A percentile compares a stretch with the other conserved stretches of the same genome.
Conservation (phyloP, 257 asterid genomes). For the Ligustrum vulgare region DNA sequence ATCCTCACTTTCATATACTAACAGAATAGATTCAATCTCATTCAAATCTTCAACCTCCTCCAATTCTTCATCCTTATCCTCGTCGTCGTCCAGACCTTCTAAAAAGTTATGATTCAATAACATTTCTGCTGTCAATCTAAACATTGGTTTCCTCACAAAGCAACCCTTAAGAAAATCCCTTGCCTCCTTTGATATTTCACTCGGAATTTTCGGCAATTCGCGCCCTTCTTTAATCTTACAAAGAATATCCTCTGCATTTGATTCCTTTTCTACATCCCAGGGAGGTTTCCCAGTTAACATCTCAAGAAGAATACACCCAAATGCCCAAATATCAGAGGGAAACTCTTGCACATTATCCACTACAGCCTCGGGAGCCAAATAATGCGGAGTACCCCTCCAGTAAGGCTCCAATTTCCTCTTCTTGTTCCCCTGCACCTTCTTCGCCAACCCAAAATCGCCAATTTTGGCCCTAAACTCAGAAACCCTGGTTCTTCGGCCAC, state of each 20-base stretch:
- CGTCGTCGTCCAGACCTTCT: slow-evolving; percentile 40
- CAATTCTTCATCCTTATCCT: slow-evolving; percentile 34
- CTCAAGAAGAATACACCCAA: slow-evolving; percentile 81
- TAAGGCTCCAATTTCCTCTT: neutral
- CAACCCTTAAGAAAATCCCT: slow-evolving; percentile 74
- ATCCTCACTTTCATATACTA: slow-evolving; percentile 52
- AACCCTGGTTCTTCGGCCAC: neutral
- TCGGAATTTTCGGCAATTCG: slow-evolving; percentile 60
- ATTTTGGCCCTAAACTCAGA: slow-evolving; percentile 16
- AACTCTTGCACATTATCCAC: slow-evolving; percentile 60
- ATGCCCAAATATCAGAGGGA: slow-evolving; percentile 84
- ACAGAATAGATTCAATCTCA: slow-evolving; percentile 43
- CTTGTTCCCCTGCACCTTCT: neutral
- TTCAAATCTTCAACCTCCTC: slow-evolving; percentile 57
- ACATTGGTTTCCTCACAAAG: slow-evolving; percentile 70
- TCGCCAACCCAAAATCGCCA: neutral
- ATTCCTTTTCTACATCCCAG: slow-evolving; percentile 43
- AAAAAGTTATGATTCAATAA: slow-evolving; percentile 64
- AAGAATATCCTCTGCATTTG: slow-evolving; percentile 48
- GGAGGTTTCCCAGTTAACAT: slow-evolving; percentile 79
- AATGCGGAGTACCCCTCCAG: neutral
- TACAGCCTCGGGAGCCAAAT: slow-evolving; percentile 68
- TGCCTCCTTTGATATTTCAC: slow-evolving; percentile 62
- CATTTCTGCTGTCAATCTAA: slow-evolving; percentile 79
- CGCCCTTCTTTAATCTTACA: slow-evolving; percentile 46